These are phyloP conservation scores for Monilinia laxa DNA, from an alignment of 2,329 filamentous ascomycete genomes.

Conservation along the genomic window DNA sequence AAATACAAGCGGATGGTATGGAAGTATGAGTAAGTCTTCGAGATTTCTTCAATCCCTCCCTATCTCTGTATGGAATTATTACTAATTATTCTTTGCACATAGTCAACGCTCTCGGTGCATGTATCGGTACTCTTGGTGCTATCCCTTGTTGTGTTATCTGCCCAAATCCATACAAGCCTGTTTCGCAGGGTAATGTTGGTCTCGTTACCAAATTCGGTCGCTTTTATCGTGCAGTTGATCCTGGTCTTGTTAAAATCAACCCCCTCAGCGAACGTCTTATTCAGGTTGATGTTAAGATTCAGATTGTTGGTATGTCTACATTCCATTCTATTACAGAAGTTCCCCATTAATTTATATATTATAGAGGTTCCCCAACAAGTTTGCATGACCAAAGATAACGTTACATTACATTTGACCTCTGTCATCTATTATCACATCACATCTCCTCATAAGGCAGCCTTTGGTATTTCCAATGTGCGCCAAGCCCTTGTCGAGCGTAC, in stretches of 20 bases:
- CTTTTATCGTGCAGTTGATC: constrained; percentile 94
- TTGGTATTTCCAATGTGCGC: constrained; percentile 90
- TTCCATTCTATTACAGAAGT: neutral
- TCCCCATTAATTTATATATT: neutral
- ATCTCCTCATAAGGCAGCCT: constrained; percentile 92
- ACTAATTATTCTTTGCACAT: constrained; percentile 20
- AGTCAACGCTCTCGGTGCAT: constrained; percentile 72
- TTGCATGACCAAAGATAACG: constrained; percentile 99
- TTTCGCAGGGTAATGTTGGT: constrained; percentile 90
- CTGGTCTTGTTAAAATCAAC: constrained; percentile 96
- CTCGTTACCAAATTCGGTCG: constrained; percentile 93
- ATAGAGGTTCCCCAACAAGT: constrained; percentile 87
- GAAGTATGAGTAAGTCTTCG: constrained; percentile 67
- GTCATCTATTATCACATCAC: constrained; percentile 99
- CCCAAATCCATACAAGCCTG: constrained; percentile 94
- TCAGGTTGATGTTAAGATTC: constrained; percentile 98
- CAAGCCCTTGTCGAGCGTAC: constrained; percentile 97
- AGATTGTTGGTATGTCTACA: constrained; percentile 68
- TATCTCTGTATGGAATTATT: neutral
- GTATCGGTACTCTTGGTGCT: constrained; percentile 77
- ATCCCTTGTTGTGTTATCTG: constrained; percentile 89
- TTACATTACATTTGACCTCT: constrained; percentile 86
- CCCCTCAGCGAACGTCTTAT: constrained; percentile 86
- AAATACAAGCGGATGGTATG: constrained; percentile 82
- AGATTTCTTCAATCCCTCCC: neutral